Conservation (phyloP, 371 early-diverging fungal genomes). For the Mucor lusitanicus region DNA sequence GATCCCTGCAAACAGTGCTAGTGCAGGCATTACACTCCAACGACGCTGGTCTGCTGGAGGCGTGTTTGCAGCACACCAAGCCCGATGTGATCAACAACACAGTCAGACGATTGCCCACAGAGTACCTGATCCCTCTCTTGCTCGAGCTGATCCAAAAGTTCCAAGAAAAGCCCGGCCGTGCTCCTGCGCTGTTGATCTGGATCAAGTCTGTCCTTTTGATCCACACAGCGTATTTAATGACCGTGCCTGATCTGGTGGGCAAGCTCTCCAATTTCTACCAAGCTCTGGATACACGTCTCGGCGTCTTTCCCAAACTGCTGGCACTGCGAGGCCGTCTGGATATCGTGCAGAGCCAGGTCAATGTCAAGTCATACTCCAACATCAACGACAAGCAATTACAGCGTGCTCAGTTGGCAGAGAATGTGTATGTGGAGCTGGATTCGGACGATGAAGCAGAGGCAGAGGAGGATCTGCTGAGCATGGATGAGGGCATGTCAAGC, state of each 20-base stretch:
- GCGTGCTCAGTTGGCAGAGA: conserved; percentile 38
- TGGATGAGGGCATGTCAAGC: conserved; percentile 26
- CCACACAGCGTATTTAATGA: conserved; percentile 76
- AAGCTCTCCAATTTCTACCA: conserved; percentile 73
- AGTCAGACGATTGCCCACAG: conserved; percentile 67
- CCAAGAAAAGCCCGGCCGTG: conserved; percentile 72
- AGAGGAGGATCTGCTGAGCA: conserved; percentile 38
- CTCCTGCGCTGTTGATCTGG: conserved; percentile 69
- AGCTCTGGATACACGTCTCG: conserved; percentile 66
- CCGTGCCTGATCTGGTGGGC: conserved; percentile 65
- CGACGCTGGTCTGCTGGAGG: conserved; percentile 69
- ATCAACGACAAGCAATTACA: conserved; percentile 38
- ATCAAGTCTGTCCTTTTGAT: conserved; percentile 68
- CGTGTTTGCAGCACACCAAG: conserved; percentile 63
- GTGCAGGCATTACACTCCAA: conserved; percentile 78
- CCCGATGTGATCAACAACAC: conserved; percentile 70
- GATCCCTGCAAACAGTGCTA: conserved; percentile 72
- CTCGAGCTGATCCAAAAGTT: conserved; percentile 64
- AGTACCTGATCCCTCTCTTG: conserved; percentile 75
- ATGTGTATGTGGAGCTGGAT: conserved; percentile 63
- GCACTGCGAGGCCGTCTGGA: conserved; percentile 79
- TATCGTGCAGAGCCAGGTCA: conserved; percentile 72
- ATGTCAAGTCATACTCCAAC: conserved; percentile 51
- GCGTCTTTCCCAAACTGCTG: conserved; percentile 64
- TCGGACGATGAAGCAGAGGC: conserved; percentile 56